phyloP scores from a whole-genome alignment of 352 stramenopile species.

The Phytophthora multivora region DNA sequence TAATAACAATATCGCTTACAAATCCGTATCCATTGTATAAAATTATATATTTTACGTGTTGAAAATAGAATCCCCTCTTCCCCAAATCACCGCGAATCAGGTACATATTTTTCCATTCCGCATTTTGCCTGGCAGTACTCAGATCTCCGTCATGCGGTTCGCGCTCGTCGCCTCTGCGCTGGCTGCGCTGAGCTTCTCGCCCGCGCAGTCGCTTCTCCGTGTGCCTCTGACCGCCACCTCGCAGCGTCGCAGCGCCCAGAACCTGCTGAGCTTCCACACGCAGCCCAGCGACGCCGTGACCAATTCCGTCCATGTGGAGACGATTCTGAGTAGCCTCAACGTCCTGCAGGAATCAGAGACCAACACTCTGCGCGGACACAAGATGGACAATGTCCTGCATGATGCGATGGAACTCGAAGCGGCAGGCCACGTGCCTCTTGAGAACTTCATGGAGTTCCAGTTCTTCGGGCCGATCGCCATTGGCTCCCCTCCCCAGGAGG shows the following conservation, averaged over 20 bases:
- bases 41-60: no score
- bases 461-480: constrained; percentile 75
- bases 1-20: no score
- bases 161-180: constrained; percentile 1
- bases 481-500: constrained; percentile 67
- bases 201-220: constrained; percentile 32
- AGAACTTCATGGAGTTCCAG: constrained; percentile 88
- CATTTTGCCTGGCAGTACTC: constrained; percentile 9
- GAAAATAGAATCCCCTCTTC: background rate
- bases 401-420: constrained; percentile 34
- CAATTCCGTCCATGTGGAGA: constrained; percentile 4
- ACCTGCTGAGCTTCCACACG: constrained; percentile 50
- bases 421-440: constrained; percentile 55
- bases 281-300: constrained; percentile 11
- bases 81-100: constrained; percentile 9
- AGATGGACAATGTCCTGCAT: constrained; percentile 26
- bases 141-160: constrained; percentile 1
- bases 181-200: constrained; percentile 9
- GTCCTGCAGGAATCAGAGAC: constrained; percentile 13
- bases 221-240: constrained; percentile 43
- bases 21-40: no score
- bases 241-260: constrained; percentile 30
- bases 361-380: background rate
- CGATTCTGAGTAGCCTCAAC: constrained; percentile 24
- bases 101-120: constrained; percentile 15